phyloP scores from a whole-genome alignment of 257 asterid genomes.

The Plantago ovata region DNA sequence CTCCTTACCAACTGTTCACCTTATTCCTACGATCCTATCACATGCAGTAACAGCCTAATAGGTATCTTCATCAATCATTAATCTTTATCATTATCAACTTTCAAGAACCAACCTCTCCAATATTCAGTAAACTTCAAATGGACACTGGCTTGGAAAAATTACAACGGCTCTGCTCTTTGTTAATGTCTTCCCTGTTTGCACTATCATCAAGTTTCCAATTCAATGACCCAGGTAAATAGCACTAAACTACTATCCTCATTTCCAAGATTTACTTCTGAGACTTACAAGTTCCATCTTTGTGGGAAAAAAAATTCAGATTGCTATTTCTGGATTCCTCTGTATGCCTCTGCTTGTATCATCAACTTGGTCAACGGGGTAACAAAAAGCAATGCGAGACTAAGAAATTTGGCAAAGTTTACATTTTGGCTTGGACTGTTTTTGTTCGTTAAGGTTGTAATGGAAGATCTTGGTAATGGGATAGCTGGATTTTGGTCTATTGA shows the following conservation, averaged over 20 bases:
- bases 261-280: not conserved
- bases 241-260: not conserved
- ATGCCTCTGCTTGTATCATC: slow-evolving; percentile 24
- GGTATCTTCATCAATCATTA: too few species aligned
- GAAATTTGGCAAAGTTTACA: slow-evolving; percentile 26
- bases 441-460: slow-evolving; percentile 44
- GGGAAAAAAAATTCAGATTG: too few species aligned
- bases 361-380: slow-evolving; percentile 26
- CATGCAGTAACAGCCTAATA: too few species aligned
- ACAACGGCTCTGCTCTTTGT: slow-evolving; percentile 20
- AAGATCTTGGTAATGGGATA: slow-evolving; percentile 28
- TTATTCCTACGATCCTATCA: too few species aligned
- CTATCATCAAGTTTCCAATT: slow-evolving; percentile 36
- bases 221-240: slow-evolving; percentile 34
- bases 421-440: slow-evolving; percentile 42
- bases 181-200: slow-evolving; percentile 38
- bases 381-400: not conserved
- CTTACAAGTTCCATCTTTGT: not conserved
- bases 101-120: too few species aligned
- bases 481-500: slow-evolving; percentile 45
- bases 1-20: too few species aligned
- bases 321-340: slow-evolving; percentile 46
- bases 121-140: too few species aligned
- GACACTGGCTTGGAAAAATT: not conserved
- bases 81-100: too few species aligned